These are phyloP conservation scores for Tephrocybe rancida DNA, from an alignment of 768 basidiomycete genomes.

Conservation along the genomic window DNA sequence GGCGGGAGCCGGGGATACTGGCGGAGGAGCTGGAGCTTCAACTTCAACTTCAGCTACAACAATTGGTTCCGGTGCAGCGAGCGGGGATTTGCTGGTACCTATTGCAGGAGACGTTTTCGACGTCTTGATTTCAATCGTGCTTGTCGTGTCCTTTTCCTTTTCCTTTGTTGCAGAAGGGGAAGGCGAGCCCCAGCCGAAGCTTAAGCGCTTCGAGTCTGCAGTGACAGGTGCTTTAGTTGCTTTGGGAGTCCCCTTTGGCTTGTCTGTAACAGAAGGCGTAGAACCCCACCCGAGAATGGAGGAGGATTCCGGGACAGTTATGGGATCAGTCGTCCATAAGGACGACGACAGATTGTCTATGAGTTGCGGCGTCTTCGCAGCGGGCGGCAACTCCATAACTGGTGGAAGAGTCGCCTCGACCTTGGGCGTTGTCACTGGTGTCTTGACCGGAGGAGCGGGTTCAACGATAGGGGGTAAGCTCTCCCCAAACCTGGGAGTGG, in stretches of 20 bases:
- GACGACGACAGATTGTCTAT: conserved; percentile 46
- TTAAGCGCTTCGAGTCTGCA: conserved; percentile 8
- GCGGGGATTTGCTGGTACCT: conserved; percentile 17
- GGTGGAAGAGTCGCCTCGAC: conserved; percentile 1
- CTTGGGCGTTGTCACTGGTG: conserved; percentile 5
- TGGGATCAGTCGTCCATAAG: conserved; percentile 40
- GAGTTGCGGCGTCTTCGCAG: conserved; percentile 28
- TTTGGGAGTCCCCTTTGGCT: conserved; percentile 15
- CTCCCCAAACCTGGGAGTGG: conserved; percentile 17
- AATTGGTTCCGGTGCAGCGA: conserved; percentile 15
- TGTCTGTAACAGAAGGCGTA: conserved; percentile 9
- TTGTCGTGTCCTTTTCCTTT: conserved; percentile 15
- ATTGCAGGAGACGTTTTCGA: conserved; percentile 24
- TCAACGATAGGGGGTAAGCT: conserved; percentile 13
- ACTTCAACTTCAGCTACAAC: conserved; percentile 10
- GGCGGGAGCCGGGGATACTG: conserved; percentile 2
- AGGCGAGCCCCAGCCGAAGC: conserved; percentile 6
- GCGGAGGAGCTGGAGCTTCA: not conserved
- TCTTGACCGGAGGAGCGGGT: conserved; percentile 20
- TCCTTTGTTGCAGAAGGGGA: conserved; percentile 9
- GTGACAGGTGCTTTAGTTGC: conserved; percentile 14
- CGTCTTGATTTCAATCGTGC: conserved; percentile 19
- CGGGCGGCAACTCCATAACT: conserved; percentile 13
- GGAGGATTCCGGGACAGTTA: conserved; percentile 5
- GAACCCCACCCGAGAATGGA: conserved; percentile 6